Conservation (phyloP, 805 yeast species). For the Candida dajiaensis region DNA sequence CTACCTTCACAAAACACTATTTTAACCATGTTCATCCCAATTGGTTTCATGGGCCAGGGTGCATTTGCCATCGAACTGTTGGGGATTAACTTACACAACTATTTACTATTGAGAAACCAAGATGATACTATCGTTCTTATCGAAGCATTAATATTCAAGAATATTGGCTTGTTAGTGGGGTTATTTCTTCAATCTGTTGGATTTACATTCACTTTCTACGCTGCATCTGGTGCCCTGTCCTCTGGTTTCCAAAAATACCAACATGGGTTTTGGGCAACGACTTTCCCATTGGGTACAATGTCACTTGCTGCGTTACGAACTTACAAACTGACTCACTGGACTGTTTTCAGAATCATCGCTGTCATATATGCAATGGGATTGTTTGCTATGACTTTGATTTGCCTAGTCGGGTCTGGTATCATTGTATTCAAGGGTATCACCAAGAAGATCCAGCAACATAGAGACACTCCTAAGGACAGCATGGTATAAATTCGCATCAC, state of each 20-base stretch:
- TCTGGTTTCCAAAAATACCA: constrained; percentile 35
- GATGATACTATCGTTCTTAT: constrained; percentile 12
- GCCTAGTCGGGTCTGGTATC: constrained; percentile 6
- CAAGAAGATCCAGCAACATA: neutral
- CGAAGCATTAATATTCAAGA: constrained; percentile 27
- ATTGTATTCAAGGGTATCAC: constrained; percentile 1
- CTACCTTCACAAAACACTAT: constrained; percentile 50
- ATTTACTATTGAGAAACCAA: constrained; percentile 16
- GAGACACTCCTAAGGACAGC: neutral
- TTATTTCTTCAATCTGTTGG: constrained; percentile 49
- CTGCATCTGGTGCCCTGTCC: constrained; percentile 29
- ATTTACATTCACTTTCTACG: constrained; percentile 46
- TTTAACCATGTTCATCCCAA: constrained; percentile 68
- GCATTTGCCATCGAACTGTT: constrained; percentile 57
- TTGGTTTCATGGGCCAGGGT: constrained; percentile 87
- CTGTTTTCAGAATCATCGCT: constrained; percentile 56
- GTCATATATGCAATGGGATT: constrained; percentile 45
- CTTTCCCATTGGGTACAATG: constrained; percentile 89
- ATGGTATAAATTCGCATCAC: neutral
- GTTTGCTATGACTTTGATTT: neutral
- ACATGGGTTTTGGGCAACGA: constrained; percentile 72
- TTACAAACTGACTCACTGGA: constrained; percentile 40
- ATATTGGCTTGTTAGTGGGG: constrained; percentile 34
- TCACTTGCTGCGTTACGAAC: constrained; percentile 52
- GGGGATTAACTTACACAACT: constrained; percentile 36